These are phyloP conservation scores for Jaenimonas drosophilae DNA, from an alignment of 208 protist genomes.

Conservation along the genomic window DNA sequence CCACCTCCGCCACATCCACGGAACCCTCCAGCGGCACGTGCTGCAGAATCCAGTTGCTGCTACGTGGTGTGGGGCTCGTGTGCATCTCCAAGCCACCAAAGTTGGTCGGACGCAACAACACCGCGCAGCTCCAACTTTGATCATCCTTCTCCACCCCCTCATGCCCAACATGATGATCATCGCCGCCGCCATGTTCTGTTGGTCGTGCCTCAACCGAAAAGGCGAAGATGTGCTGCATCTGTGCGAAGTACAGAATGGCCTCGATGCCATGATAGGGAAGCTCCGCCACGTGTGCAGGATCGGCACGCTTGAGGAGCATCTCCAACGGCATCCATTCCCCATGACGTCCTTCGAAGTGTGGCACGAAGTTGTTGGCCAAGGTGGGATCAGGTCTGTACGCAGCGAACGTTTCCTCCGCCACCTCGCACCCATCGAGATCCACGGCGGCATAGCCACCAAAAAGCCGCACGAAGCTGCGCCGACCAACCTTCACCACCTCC, in stretches of 20 bases:
- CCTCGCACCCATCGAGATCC: conserved; percentile 40
- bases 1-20: conserved; percentile 31
- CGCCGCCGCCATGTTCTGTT: no score
- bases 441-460: conserved; percentile 67
- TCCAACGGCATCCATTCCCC: conserved; percentile 77
- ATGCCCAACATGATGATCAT: neutral
- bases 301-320: conserved; percentile 45
- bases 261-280: conserved; percentile 55
- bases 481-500: conserved; percentile 58
- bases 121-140: conserved; percentile 14
- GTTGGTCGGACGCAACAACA: conserved; percentile 52
- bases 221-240: conserved; percentile 87
- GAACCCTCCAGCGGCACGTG: conserved; percentile 35
- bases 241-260: conserved; percentile 79
- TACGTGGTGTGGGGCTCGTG: conserved; percentile 71
- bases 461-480: conserved; percentile 53
- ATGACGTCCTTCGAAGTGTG: conserved; percentile 41
- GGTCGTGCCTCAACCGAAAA: conserved; percentile 78
- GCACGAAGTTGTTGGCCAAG: conserved; percentile 26
- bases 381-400: conserved; percentile 32
- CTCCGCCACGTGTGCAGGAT: conserved; percentile 23
- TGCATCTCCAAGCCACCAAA: conserved; percentile 44
- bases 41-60: conserved; percentile 37
- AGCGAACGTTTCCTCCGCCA: conserved; percentile 36
- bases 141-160: neutral